phyloP scores from a whole-genome alignment of 2,329 filamentous ascomycete species.

The Colletotrichum chrysophilum region DNA sequence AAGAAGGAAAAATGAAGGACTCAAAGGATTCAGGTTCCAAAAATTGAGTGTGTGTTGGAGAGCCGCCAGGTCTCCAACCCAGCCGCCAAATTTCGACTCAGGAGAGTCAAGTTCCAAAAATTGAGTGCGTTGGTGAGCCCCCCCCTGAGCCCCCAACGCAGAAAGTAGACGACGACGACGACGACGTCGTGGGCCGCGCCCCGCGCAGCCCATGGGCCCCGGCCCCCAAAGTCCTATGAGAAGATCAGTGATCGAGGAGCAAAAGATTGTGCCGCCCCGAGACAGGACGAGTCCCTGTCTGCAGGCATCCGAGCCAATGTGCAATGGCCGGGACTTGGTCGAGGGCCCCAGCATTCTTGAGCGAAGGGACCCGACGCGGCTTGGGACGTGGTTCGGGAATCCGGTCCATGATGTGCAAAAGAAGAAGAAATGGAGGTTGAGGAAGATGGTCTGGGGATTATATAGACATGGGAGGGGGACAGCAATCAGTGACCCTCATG shows the following conservation, averaged over 20 bases:
- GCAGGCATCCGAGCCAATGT: neutral
- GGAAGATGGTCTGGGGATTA: neutral
- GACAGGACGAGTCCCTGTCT: neutral
- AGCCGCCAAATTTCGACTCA: neutral
- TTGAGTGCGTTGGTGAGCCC: neutral
- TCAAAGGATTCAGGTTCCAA: neutral
- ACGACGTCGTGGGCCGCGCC: too few species aligned
- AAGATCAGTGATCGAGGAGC: neutral
- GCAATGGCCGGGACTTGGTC: neutral
- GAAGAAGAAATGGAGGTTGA: neutral
- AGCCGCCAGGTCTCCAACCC: neutral
- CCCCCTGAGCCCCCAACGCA: too few species aligned
- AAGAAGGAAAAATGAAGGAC: neutral
- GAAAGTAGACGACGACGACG: too few species aligned
- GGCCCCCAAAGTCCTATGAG: neutral
- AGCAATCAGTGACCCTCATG: neutral
- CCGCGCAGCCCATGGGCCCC: too few species aligned
- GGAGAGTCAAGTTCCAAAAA: neutral
- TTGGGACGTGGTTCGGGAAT: neutral
- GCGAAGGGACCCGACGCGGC: neutral
- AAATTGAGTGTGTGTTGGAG: neutral
- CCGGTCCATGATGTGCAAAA: neutral
- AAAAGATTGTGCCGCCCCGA: neutral
- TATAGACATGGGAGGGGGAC: neutral
- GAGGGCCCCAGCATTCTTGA: neutral